Evolutionary conservation across 1,284 basidiomycete species (phyloP).

Genomic region (Cerioporus squamosus): DNA sequence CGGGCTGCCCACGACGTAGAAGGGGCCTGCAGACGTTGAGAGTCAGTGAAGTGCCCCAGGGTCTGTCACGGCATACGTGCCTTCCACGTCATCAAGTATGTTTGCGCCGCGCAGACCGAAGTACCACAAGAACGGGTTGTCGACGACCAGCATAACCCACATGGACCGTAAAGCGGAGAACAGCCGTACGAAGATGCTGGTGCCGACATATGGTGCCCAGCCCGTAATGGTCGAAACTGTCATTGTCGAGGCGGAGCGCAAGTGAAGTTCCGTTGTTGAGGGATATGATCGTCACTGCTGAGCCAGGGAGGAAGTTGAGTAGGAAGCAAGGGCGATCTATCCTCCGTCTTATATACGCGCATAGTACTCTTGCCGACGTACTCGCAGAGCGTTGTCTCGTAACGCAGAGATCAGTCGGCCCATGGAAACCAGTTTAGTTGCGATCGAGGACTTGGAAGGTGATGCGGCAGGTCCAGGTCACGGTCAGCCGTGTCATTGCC

Average conservation of each 20-base stretch:
- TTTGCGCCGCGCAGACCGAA: not conserved
- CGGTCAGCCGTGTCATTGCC: too few relatives aligned
- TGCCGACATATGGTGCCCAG: slow-evolving; percentile 1
- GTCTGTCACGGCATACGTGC: not conserved
- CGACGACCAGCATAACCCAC: slow-evolving; percentile 2
- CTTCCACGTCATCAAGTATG: slow-evolving; percentile 5
- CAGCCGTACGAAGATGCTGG: not conserved
- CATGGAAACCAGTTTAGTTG: too few relatives aligned
- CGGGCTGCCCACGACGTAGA: slow-evolving; percentile 31
- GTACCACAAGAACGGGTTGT: slow-evolving; percentile 6
- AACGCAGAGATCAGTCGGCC: too few relatives aligned
- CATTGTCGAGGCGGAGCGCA: not conserved
- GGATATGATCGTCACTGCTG: too few relatives aligned
- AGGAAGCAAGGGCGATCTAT: too few relatives aligned
- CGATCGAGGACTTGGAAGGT: too few relatives aligned
- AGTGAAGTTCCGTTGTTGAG: too few relatives aligned
- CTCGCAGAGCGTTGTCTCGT: too few relatives aligned
- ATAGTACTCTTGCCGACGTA: too few relatives aligned
- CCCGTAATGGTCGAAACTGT: not conserved
- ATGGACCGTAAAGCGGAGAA: slow-evolving; percentile 3
- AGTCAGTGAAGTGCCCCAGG: not conserved
- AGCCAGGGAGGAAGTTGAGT: too few relatives aligned
- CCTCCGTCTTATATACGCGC: too few relatives aligned
- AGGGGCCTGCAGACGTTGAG: slow-evolving; percentile 26
- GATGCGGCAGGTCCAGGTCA: too few relatives aligned